Conservation (phyloP, 2,329 filamentous ascomycete species). For the Myriosclerotinia curreyana region DNA sequence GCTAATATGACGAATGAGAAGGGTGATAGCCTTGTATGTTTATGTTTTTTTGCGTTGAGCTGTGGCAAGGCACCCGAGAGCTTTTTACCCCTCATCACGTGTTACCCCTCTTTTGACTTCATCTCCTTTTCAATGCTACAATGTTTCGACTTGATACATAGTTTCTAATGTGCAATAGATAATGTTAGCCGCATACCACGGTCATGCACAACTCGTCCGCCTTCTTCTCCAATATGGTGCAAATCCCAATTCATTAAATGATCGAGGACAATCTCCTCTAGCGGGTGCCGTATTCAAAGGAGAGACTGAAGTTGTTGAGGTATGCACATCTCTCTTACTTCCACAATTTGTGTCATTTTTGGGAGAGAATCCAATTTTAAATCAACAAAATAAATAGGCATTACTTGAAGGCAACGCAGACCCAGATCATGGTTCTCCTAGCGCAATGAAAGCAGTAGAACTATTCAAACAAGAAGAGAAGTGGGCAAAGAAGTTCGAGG, state of each 20-base stretch:
- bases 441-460: constrained; percentile 48
- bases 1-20: constrained; percentile 70
- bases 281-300: constrained; percentile 73
- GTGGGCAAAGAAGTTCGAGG: constrained; percentile 51
- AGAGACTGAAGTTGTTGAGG: constrained; percentile 61
- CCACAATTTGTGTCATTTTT: constrained; percentile 71
- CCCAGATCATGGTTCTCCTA: constrained; percentile 51
- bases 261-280: constrained; percentile 64
- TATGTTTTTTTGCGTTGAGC: not conserved
- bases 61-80: not conserved
- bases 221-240: constrained; percentile 61
- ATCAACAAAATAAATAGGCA: constrained; percentile 31
- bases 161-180: constrained; percentile 45
- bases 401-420: constrained; percentile 54
- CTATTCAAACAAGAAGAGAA: constrained; percentile 53
- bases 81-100: not conserved
- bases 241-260: constrained; percentile 66
- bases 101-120: not conserved
- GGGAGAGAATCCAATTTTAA: not conserved
- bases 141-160: not conserved
- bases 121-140: not conserved
- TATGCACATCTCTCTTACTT: constrained; percentile 40
- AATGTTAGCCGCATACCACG: constrained; percentile 71
- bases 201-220: constrained; percentile 58
- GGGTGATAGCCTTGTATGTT: constrained; percentile 63